Percentiles rank a stretch among this genome's conserved stretches.
Evolutionary conservation across 352 stramenopile genomes (phyloP).

Genomic region (Pythium folliculosum): DNA sequence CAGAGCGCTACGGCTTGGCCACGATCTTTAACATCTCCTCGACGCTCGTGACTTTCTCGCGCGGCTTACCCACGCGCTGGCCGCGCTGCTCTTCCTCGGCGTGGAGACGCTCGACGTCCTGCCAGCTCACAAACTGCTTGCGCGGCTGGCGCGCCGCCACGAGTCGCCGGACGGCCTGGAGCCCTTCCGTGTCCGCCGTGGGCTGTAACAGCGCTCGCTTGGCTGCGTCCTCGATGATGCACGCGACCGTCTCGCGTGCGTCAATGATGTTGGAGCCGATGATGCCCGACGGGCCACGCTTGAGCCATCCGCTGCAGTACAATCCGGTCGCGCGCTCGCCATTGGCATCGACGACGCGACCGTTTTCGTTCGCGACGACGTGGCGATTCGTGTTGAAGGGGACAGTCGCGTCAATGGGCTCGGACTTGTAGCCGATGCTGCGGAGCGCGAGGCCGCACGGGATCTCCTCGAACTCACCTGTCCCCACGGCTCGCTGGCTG

Average conservation of each 20-base stretch:
- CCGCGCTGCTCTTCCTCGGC: slow-evolving; percentile 66
- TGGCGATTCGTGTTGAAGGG: slow-evolving; percentile 84
- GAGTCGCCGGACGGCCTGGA: slow-evolving; percentile 48
- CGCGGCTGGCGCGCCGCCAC: slow-evolving; percentile 50
- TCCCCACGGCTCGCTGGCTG: slow-evolving; percentile 83
- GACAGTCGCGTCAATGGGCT: slow-evolving; percentile 56
- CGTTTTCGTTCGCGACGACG: slow-evolving; percentile 62
- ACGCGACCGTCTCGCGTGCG: slow-evolving; percentile 94
- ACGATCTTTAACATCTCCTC: slow-evolving; percentile 66
- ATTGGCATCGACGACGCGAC: slow-evolving; percentile 46
- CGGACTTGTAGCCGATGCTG: slow-evolving; percentile 93
- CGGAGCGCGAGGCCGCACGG: slow-evolving; percentile 74
- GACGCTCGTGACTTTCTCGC: slow-evolving; percentile 83
- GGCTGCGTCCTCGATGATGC: slow-evolving; percentile 90
- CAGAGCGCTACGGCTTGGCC: slow-evolving; percentile 2
- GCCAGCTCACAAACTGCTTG: slow-evolving; percentile 74
- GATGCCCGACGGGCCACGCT: slow-evolving; percentile 96
- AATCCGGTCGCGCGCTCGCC: slow-evolving; percentile 69
- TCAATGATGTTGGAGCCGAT: slow-evolving; percentile 99
- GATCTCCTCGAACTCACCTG: slow-evolving; percentile 87
- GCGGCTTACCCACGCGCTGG: slow-evolving; percentile 57
- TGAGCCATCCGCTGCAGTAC: slow-evolving; percentile 98
- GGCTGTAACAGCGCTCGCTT: slow-evolving; percentile 44
- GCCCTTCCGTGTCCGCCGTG: slow-evolving; percentile 21
- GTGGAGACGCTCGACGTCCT: slow-evolving; percentile 62